Evolutionary conservation across 129 eudicot genomes (phyloP), one percentile per base, ranked within the genome.

Genomic region (Flaveria bidentis): DNA sequence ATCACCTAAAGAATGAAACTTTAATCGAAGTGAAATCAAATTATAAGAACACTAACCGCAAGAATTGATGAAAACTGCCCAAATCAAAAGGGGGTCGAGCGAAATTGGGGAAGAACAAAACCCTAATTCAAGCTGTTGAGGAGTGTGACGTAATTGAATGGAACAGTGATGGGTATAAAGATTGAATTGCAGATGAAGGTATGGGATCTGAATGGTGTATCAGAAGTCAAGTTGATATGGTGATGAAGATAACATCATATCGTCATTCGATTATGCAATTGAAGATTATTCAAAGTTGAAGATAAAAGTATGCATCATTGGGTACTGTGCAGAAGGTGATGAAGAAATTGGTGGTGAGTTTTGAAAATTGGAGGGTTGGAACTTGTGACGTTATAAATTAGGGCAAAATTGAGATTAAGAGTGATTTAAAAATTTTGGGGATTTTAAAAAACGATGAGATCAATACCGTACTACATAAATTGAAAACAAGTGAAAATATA

Each of bases 311-410:
- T 28, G 71, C 26, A 14, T 71, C 82, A 71, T 71, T 22, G 82
- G 67, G 71, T 72, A 78, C 66, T 60, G 72, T 78, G 82, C 82
- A 78, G 15, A 72, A 47, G 77, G 62, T 70, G 76, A 70, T 39
- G 71, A 20, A n/a, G 50, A 18, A 71, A 71, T 50, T 44, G 41
- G 52, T 61, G 33, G 9, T 16, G 16, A 10, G 25, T 50, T 30
- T 44, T 42, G 58, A 67, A 56, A 41, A 41, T 67, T 56, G n/a
- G 60, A 0, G 69, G 51, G 50, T 25, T 42, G 14, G 56, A 2
- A 23, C 1, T 20, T 67, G 44, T 52, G n/a, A 51, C 9, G 18
- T 51, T 55, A 20, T 7, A 57, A 69, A 69, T 46, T 60, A 58
- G 82, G 77, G 77, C 72, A 70, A 60, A 71, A 78, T 78, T 78